A percentile compares a stretch with the other conserved stretches of the same genome.
Evolutionary conservation across 1,139 yeast genomes (phyloP).

Genomic region (Debaryomyces fabryi): DNA sequence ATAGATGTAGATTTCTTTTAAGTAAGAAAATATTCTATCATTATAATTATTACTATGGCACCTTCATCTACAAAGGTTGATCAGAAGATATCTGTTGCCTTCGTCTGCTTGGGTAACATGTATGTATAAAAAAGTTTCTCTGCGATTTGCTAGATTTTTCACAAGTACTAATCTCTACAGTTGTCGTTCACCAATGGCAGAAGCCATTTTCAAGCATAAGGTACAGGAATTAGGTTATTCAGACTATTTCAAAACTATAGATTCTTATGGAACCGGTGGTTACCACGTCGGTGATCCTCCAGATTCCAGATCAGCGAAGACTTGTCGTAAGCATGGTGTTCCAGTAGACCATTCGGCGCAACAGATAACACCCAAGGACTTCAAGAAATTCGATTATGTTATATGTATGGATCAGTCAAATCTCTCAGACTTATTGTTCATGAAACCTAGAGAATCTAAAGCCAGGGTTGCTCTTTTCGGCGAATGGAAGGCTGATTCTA

Average conservation of each 20-base stretch:
- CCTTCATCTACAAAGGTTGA: conserved; percentile 20
- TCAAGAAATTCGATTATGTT: conserved; percentile 74
- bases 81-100: conserved; percentile 65
- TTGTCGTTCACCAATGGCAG: conserved; percentile 99
- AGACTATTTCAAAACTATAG: conserved; percentile 54
- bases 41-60: not conserved
- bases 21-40: not conserved
- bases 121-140: conserved; percentile 33
- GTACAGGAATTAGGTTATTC: conserved; percentile 54
- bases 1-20: not conserved
- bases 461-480: conserved; percentile 72
- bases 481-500: conserved; percentile 60
- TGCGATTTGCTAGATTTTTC: not conserved
- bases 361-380: conserved; percentile 61
- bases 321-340: conserved; percentile 73
- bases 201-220: conserved; percentile 76
- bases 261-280: conserved; percentile 87
- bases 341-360: conserved; percentile 79
- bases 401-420: conserved; percentile 85
- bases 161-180: conserved; percentile 32
- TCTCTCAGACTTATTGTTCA: conserved; percentile 55
- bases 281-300: conserved; percentile 85
- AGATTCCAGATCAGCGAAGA: conserved; percentile 69
- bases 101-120: conserved; percentile 92
- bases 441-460: conserved; percentile 57